Conservation (phyloP, 139 green algal genomes). For the Tetradesmus obliquus region DNA sequence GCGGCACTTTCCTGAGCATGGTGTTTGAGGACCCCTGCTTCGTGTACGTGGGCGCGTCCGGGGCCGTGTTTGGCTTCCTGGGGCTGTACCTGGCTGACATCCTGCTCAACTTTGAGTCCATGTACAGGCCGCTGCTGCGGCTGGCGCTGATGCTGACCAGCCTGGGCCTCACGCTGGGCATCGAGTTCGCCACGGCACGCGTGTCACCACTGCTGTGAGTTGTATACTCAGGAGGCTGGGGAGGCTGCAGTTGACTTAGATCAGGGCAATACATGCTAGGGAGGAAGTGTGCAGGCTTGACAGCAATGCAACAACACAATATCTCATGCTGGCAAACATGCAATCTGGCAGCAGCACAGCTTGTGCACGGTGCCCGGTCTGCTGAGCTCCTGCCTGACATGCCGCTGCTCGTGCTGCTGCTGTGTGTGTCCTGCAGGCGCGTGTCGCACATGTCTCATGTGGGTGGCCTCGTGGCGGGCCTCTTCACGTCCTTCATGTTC, state of each 20-base stretch:
- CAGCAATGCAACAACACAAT: too few relatives aligned
- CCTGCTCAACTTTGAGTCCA: conserved; percentile 68
- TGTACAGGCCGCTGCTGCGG: conserved; percentile 70
- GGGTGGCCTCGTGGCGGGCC: conserved; percentile 75
- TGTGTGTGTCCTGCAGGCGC: conserved; percentile 16
- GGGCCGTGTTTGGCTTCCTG: conserved; percentile 82
- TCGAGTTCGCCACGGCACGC: conserved; percentile 32
- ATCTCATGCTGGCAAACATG: background rate
- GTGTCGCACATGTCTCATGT: conserved; percentile 76
- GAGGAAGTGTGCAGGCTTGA: too few relatives aligned
- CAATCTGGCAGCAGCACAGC: background rate
- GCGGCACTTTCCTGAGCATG: conserved; percentile 45
- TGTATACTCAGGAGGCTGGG: background rate
- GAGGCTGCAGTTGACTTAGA: too few relatives aligned
- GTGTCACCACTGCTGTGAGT: conserved; percentile 46
- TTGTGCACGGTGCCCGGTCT: background rate
- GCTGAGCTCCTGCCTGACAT: background rate
- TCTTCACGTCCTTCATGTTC: conserved; percentile 75
- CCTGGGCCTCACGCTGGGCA: conserved; percentile 32
- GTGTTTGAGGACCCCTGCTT: conserved; percentile 72
- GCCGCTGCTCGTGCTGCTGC: background rate
- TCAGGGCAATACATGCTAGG: too few relatives aligned
- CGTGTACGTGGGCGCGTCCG: conserved; percentile 72
- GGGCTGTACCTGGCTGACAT: conserved; percentile 62
- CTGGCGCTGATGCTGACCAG: conserved; percentile 48